These are phyloP conservation scores for Aureobasidium uvarum DNA, from an alignment of 2,329 filamentous ascomycete species.

Conservation along the genomic window DNA sequence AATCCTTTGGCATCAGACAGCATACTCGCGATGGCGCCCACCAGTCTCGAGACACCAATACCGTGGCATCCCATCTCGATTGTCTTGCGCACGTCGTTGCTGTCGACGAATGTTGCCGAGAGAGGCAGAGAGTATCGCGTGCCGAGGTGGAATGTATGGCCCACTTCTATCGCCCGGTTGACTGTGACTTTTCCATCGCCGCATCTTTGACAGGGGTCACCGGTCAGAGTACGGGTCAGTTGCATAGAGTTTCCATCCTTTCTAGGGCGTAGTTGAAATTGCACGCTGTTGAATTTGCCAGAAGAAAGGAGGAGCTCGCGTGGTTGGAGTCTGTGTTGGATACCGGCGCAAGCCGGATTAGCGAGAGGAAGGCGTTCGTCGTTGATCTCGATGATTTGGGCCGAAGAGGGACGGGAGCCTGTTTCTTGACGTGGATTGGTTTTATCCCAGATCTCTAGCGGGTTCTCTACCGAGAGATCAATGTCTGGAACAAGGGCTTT, in stretches of 20 bases:
- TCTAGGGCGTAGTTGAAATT: conserved; percentile 3
- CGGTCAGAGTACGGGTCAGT: conserved; percentile 63
- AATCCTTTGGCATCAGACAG: conserved; percentile 70
- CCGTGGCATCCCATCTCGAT: conserved; percentile 97
- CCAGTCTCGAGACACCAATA: conserved; percentile 86
- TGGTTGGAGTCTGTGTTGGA: background rate
- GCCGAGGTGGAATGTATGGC: conserved; percentile 92
- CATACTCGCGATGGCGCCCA: conserved; percentile 79
- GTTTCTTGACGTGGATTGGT: conserved; percentile 6
- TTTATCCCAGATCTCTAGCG: conserved; percentile 28
- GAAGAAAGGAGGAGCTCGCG: background rate
- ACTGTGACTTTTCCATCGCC: conserved; percentile 59
- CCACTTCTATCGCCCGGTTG: conserved; percentile 79
- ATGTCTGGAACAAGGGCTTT: conserved; percentile 65
- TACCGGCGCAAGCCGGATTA: background rate
- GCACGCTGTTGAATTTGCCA: conserved; percentile 1
- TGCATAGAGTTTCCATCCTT: conserved; percentile 49
- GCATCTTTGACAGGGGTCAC: conserved; percentile 74
- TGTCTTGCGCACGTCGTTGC: conserved; percentile 47
- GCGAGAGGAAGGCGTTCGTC: conserved; percentile 26
- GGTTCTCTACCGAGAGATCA: conserved; percentile 66
- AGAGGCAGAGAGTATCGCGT: conserved; percentile 81
- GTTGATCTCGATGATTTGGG: conserved; percentile 29
- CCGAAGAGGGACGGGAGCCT: background rate
- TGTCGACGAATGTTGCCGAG: conserved; percentile 56